phyloP scores from a whole-genome alignment of 2,329 filamentous ascomycete species.

The Alternaria novae-zelandiae region DNA sequence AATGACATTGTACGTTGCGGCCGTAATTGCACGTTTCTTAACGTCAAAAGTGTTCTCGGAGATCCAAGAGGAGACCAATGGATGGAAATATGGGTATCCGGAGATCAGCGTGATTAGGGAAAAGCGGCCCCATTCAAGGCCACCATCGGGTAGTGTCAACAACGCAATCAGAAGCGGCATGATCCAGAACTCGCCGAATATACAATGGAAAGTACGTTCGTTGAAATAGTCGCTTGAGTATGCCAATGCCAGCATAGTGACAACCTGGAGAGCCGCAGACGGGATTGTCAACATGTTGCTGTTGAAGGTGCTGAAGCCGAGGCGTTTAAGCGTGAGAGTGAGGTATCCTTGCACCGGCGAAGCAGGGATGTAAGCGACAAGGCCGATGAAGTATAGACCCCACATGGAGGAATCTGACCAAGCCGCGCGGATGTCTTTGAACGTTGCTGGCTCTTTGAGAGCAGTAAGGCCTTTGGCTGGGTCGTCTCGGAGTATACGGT shows the following conservation, averaged over 20 bases:
- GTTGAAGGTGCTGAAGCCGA: slow-evolving; percentile 52
- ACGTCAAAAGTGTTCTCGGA: slow-evolving; percentile 69
- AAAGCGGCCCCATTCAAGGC: slow-evolving; percentile 49
- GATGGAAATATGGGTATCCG: slow-evolving; percentile 56
- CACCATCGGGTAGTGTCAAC: slow-evolving; percentile 40
- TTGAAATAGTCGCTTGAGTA: slow-evolving; percentile 59
- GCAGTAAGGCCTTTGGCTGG: slow-evolving; percentile 64
- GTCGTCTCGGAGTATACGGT: slow-evolving; percentile 64
- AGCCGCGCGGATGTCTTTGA: slow-evolving; percentile 57
- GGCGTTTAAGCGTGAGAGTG: slow-evolving; percentile 47
- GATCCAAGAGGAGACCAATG: slow-evolving; percentile 66
- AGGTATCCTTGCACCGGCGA: slow-evolving; percentile 49
- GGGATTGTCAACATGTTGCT: slow-evolving; percentile 52
- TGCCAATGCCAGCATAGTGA: slow-evolving; percentile 53
- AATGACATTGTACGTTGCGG: slow-evolving; percentile 66
- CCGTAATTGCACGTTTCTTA: slow-evolving; percentile 66
- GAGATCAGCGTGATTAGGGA: slow-evolving; percentile 48
- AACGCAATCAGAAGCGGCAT: slow-evolving; percentile 51
- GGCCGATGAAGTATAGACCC: slow-evolving; percentile 60
- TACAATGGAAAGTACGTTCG: slow-evolving; percentile 58
- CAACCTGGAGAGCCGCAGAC: slow-evolving; percentile 57
- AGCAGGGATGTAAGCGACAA: slow-evolving; percentile 46
- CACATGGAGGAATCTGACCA: slow-evolving; percentile 63
- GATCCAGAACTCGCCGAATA: slow-evolving; percentile 51
- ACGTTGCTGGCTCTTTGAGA: slow-evolving; percentile 60